Percentiles rank a stretch among this genome's conserved stretches.
Evolutionary conservation across 495 filamentous ascomycete species (phyloP).

Genomic region (Elasticomyces elasticus): DNA sequence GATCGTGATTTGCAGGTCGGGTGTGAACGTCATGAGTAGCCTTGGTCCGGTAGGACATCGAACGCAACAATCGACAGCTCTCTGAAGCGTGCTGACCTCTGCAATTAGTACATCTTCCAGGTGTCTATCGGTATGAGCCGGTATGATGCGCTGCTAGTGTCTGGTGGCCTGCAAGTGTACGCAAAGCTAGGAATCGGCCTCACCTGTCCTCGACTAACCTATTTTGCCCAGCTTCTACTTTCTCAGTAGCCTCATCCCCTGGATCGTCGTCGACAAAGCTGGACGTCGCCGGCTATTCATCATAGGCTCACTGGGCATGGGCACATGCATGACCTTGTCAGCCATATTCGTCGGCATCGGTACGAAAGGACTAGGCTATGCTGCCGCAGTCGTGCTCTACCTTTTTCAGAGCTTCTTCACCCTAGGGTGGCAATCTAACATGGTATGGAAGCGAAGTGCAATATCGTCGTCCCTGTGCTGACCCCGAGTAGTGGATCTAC

Average conservation of each 20-base stretch:
- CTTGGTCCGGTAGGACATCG: no score
- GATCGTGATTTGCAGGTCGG: background rate
- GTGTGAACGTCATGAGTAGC: constrained; percentile 17
- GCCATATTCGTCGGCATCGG: constrained; percentile 21
- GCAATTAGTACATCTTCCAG: constrained; percentile 8
- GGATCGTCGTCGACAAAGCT: constrained; percentile 14
- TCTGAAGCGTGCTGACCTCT: background rate
- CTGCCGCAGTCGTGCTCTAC: constrained; percentile 16
- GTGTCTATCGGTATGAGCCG: constrained; percentile 16
- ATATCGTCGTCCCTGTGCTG: background rate
- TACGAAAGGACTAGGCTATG: constrained; percentile 16
- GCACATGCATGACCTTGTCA: constrained; percentile 13
- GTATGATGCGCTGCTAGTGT: constrained; percentile 16
- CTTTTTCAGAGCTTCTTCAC: constrained; percentile 22
- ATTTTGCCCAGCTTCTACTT: constrained; percentile 10
- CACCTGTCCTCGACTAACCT: background rate
- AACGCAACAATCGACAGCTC: no score
- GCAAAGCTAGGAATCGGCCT: background rate
- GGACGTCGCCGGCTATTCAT: constrained; percentile 20
- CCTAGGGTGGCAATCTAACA: constrained; percentile 19
- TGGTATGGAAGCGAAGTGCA: constrained; percentile 7
- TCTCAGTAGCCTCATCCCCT: constrained; percentile 12
- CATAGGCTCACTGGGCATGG: constrained; percentile 18
- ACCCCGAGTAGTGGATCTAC: constrained; percentile 2
- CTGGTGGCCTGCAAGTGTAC: constrained; percentile 16